A percentile compares a stretch with the other conserved stretches of the same genome.
These are phyloP conservation scores for Jackrogersella multiformis DNA, from an alignment of 495 filamentous ascomycete genomes.

Conservation along the genomic window DNA sequence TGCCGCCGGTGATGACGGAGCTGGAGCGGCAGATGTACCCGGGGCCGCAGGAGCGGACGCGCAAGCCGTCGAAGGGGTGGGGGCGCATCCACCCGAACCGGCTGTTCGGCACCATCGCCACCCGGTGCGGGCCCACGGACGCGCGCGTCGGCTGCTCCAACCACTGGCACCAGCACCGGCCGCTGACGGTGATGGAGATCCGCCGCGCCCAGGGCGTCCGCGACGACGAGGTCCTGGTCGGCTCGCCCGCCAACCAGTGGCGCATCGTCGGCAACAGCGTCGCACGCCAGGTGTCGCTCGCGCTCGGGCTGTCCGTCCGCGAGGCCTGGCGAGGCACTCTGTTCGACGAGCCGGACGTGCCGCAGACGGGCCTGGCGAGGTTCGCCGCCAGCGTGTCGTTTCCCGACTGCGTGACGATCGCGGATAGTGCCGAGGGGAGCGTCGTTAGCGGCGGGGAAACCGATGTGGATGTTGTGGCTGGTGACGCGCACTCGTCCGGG, in stretches of 20 bases:
- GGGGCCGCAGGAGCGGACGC: constrained; percentile 9
- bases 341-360: constrained; percentile 33
- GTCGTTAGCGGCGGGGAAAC: neutral
- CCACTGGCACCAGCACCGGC: constrained; percentile 69
- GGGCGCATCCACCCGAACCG: constrained; percentile 58
- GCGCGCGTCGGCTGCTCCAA: constrained; percentile 56
- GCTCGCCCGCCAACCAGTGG: constrained; percentile 59
- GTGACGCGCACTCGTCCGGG: neutral
- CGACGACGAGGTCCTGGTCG: constrained; percentile 74
- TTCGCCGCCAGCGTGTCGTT: neutral
- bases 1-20: constrained; percentile 50
- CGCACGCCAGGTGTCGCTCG: constrained; percentile 68
- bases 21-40: constrained; percentile 51
- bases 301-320: constrained; percentile 67
- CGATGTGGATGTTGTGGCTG: too few species aligned
- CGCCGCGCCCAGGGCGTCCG: constrained; percentile 71
- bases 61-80: constrained; percentile 55
- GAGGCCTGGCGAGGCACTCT: constrained; percentile 62
- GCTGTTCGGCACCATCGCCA: constrained; percentile 67
- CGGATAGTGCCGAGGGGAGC: neutral
- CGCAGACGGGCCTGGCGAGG: constrained; percentile 10
- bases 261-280: constrained; percentile 77
- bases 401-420: neutral
- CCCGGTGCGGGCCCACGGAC: constrained; percentile 56
- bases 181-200: constrained; percentile 68